Evolutionary conservation across 164 flowering plant species (phyloP), one percentile per base, ranked within the genome.

Genomic region (Magnolia sinica): DNA sequence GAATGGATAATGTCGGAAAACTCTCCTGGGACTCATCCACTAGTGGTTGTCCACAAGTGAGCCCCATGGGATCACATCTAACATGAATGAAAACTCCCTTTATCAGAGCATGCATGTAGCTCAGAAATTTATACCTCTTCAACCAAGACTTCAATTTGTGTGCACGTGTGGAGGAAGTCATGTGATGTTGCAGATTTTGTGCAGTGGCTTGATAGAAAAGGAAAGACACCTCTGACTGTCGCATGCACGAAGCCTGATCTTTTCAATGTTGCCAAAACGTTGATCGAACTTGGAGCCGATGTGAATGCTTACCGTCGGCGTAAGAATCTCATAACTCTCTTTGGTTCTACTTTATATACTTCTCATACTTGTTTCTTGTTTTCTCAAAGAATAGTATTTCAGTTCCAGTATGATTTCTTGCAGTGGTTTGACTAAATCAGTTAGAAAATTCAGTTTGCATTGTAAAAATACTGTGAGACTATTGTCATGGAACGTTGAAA

Each of bases 131-230:
- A 5, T 5, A 37, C 45, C 4, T 37, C 45, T 37, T 7, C 61
- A 11, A 55, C 29, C 29, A 27, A 27, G 18, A 55, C 61, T 55
- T 55, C 59, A 52, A 52, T 79, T 27, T 50, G 61, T 18, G 64
- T 11, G 61, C 55, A 51, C 18, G 22, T 24, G 31, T 50, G 20
- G 10, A 18, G 50, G 50, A n/a, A 51, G 19, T 59, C 8, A 58
- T 71, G 13, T 72, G 61, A 68, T 20, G 59, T n/a, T 1, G 14
- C 64, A 23, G 31, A 24, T 52, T 77, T 74, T 23, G 59, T 86
- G 87, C 91, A 96, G 99, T 92, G 97, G 98, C 74, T 85, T 49
- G 98, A 96, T 79, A 88, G 75, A 78, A 98, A 94, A 52, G 97
- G 97, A 68, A 96, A 91, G 79, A 96, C 99, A 5, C 92, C 99